Base-by-base conservation (phyloP, 257 asterid species). In the Prunella vulgaris region DNA sequence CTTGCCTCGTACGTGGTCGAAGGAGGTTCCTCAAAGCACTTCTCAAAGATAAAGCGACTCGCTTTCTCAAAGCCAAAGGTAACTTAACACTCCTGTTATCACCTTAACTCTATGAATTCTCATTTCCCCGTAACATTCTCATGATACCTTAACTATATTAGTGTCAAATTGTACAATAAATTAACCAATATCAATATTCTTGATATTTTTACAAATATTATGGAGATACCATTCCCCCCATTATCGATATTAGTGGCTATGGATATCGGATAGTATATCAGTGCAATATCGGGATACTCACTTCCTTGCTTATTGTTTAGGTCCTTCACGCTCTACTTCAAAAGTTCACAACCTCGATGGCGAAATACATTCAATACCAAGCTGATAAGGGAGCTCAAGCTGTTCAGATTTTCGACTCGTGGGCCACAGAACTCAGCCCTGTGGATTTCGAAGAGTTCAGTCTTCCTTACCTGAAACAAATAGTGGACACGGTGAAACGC, bases 361-460 rank as follows among this genome's bases (percentile, higher is more conserved):
- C 93, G 66, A 84, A 84, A 71, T 91, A 91, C 74, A 73, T 94
- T 15, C 84, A 81, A 33, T 94, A 94, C 87, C 99, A 94, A 84
- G 99, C 99, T 8, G 97, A 94, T 78, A 87, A 84, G 28, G 99
- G 99, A 24, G 99, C 99, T 60, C 99, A 94, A 77, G 99, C 97
- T 10, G 97, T 94, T 28, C 99, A 94, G 76, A 94, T 94, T n/a
- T 94, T 94, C 28, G 99, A 94, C 76, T 94, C 99, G 13, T 94
- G 99, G 97, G 99, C 99, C 58, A 94, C 99, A 0, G 97, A 94
- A 64, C 95, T 94, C 15, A 91, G 97, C 84, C 99, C 99, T 0
- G 89, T 87, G 0, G 97, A 94, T 69, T 94, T 94, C 49, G 99
- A 94, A 74, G 96, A 89, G 83, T 94, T 94, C 82, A 94, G 99